Conservation (phyloP, 352 stramenopile species). For the Phytopythium kandeliae region DNA sequence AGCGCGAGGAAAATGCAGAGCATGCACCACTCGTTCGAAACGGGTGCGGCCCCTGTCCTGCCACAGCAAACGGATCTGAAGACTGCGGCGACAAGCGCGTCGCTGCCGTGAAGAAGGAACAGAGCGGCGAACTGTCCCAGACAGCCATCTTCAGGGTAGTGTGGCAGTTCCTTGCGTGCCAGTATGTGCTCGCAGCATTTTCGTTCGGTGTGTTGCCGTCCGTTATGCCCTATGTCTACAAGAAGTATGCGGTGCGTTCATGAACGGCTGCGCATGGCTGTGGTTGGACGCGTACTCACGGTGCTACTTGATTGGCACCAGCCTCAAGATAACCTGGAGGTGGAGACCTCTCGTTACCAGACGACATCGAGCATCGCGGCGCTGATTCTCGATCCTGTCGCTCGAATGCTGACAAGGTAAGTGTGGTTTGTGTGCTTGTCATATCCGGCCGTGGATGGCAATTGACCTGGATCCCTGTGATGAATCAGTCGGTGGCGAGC, state of each 20-base stretch:
- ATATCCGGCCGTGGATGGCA: too few species aligned
- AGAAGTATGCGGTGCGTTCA: slow-evolving; percentile 56
- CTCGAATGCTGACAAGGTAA: slow-evolving; percentile 34
- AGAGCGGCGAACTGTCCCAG: slow-evolving; percentile 11
- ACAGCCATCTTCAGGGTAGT: slow-evolving; percentile 26
- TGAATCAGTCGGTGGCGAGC: slow-evolving; percentile 10
- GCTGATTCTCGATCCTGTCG: slow-evolving; percentile 47
- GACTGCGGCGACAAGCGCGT: not conserved
- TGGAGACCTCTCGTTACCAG: slow-evolving; percentile 40
- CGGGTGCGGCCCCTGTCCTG: slow-evolving; percentile 9
- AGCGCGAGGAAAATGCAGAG: slow-evolving; percentile 4
- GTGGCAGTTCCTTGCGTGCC: slow-evolving; percentile 45
- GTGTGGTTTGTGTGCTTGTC: not conserved
- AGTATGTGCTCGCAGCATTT: slow-evolving; percentile 50
- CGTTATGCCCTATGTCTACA: slow-evolving; percentile 71
- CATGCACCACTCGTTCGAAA: slow-evolving; percentile 18
- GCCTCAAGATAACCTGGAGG: slow-evolving; percentile 27
- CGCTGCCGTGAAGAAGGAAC: slow-evolving; percentile 4
- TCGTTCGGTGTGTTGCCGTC: slow-evolving; percentile 62
- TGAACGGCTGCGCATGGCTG: not conserved
- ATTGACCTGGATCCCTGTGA: not conserved
- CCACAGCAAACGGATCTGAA: not conserved
- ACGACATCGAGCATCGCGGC: slow-evolving; percentile 44
- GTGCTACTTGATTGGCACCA: slow-evolving; percentile 8
- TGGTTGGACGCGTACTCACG: not conserved